Conservation (phyloP, 1,284 basidiomycete genomes). For the Bjerkandera adusta region DNA sequence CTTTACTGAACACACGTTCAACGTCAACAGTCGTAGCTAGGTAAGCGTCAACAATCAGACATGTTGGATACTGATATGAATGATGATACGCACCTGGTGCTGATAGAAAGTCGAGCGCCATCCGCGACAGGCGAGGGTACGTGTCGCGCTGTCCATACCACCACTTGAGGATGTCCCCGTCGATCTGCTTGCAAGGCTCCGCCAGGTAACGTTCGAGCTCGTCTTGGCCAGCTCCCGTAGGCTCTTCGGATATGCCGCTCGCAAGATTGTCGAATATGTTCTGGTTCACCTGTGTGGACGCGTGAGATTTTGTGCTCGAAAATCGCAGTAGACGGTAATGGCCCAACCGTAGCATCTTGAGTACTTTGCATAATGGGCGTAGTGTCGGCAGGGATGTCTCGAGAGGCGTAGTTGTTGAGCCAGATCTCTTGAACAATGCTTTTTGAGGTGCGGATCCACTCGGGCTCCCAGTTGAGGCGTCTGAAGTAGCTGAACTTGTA, state of each 20-base stretch:
- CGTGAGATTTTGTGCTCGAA: background rate
- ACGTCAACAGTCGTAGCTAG: conserved; percentile 30
- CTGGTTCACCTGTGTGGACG: background rate
- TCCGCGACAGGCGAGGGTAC: conserved; percentile 28
- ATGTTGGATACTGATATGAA: background rate
- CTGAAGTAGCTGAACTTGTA: conserved; percentile 33
- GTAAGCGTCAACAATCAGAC: background rate
- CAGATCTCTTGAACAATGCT: conserved; percentile 16
- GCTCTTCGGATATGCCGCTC: conserved; percentile 9
- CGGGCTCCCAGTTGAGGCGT: conserved; percentile 22
- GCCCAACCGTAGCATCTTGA: no score
- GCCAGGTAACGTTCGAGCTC: background rate
- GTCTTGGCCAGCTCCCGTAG: conserved; percentile 13
- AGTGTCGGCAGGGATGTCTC: no score
- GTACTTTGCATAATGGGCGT: no score
- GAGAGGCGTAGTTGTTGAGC: background rate
- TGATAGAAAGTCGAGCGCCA: conserved; percentile 31
- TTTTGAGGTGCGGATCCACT: conserved; percentile 27
- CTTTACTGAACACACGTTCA: conserved; percentile 30
- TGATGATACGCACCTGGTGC: conserved; percentile 33
- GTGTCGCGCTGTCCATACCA: conserved; percentile 23
- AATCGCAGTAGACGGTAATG: background rate
- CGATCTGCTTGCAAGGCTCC: background rate
- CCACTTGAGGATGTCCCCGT: conserved; percentile 24
- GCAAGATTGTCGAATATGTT: background rate